Conservation (phyloP, 2,329 filamentous ascomycete genomes). For the Triangularia setosa region DNA sequence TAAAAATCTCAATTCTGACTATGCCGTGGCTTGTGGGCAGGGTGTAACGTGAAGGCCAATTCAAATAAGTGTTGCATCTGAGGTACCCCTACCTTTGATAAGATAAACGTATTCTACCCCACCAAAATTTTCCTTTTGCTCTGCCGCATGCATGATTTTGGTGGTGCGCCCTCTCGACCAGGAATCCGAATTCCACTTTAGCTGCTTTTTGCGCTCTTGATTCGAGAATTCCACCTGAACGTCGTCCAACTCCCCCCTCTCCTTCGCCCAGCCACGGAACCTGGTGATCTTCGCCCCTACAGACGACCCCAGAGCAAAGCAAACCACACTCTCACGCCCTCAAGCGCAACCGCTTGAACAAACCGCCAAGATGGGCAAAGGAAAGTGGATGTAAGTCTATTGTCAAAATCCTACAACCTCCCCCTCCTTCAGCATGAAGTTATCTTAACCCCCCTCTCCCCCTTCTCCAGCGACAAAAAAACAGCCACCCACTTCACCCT, state of each 20-base stretch:
- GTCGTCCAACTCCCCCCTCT: not conserved
- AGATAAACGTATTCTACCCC: slow-evolving; percentile 28
- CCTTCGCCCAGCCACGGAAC: not conserved
- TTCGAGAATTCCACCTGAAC: not conserved
- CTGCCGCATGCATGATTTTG: slow-evolving; percentile 6
- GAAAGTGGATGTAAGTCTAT: slow-evolving; percentile 63
- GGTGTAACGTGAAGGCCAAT: not conserved
- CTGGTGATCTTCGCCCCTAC: not conserved
- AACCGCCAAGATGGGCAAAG: slow-evolving; percentile 62
- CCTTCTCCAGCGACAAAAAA: slow-evolving; percentile 66
- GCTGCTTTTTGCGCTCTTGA: not conserved
- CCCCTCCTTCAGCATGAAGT: not conserved
- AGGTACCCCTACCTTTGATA: not conserved
- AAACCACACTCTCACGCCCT: not conserved
- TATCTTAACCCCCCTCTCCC: no score
- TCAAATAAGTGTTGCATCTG: not conserved
- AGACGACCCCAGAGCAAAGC: not conserved
- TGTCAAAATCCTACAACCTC: not conserved
- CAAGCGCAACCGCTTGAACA: not conserved
- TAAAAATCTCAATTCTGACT: not conserved
- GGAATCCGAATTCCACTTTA: slow-evolving; percentile 2
- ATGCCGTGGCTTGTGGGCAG: not conserved
- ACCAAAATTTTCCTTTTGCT: slow-evolving; percentile 25
- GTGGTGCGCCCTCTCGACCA: not conserved
- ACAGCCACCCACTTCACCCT: slow-evolving; percentile 88